These are phyloP conservation scores for Aspergillus kassunensis DNA, from an alignment of 495 filamentous ascomycete species.

Conservation along the genomic window DNA sequence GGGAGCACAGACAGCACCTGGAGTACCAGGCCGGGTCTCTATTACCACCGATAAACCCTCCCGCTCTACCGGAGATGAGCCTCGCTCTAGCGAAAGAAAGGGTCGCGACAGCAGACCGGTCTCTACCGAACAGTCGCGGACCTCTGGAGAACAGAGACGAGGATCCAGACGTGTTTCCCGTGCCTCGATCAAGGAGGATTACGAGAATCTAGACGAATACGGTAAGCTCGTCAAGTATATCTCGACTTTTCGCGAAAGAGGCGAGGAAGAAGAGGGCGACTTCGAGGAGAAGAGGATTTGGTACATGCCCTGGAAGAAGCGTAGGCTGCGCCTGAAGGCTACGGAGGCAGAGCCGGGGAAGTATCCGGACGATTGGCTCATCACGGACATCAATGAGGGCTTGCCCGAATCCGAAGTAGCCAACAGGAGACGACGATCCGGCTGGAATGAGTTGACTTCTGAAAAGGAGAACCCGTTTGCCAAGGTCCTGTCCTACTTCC, in stretches of 20 bases:
- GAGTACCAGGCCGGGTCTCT: conserved; percentile 14
- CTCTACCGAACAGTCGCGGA: conserved; percentile 10
- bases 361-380: conserved; percentile 67
- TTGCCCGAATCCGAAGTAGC: conserved; percentile 52
- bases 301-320: conserved; percentile 57
- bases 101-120: conserved; percentile 19
- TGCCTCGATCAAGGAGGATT: conserved; percentile 37
- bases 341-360: conserved; percentile 32
- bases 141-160: conserved; percentile 1
- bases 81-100: no score
- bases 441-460: conserved; percentile 68
- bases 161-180: conserved; percentile 36
- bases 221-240: conserved; percentile 59
- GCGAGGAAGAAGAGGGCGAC: conserved; percentile 23
- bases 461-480: conserved; percentile 72
- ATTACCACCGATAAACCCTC: conserved; percentile 1
- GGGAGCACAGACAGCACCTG: no score
- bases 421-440: conserved; percentile 54
- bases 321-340: conserved; percentile 44
- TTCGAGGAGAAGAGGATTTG: conserved; percentile 37
- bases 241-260: conserved; percentile 56
- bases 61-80: no score
- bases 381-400: conserved; percentile 64
- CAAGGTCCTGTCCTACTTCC: conserved; percentile 71
- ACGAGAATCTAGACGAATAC: conserved; percentile 44